These are phyloP conservation scores for Epichloe uncinata DNA, from an alignment of 2,329 filamentous ascomycete genomes.

Conservation along the genomic window DNA sequence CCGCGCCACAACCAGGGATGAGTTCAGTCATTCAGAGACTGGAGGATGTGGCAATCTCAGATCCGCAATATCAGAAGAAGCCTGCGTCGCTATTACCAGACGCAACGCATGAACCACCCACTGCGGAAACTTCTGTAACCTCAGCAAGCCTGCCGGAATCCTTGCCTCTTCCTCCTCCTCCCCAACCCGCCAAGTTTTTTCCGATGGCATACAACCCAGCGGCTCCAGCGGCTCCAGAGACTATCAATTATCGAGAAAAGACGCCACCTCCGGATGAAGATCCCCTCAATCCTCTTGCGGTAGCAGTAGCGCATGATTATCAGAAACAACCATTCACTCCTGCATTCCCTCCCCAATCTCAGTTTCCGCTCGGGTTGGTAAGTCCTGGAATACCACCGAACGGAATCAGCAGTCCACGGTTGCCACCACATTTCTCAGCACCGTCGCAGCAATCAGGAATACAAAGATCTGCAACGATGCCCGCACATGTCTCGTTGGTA, in stretches of 20 bases:
- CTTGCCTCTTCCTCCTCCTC: conserved; percentile 8
- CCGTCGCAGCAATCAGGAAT: conserved; percentile 29
- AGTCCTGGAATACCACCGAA: conserved; percentile 22
- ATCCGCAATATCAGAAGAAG: conserved; percentile 32
- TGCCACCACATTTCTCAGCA: conserved; percentile 28
- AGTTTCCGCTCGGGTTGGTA: conserved; percentile 28
- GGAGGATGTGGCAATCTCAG: conserved; percentile 55
- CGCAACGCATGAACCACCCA: conserved; percentile 9
- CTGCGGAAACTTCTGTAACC: neutral
- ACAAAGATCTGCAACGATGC: conserved; percentile 37
- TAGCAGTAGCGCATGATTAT: conserved; percentile 44
- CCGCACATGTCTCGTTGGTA: conserved; percentile 23
- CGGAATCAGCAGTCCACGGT: neutral
- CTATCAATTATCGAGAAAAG: conserved; percentile 61
- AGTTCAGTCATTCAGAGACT: conserved; percentile 62
- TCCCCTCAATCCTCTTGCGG: conserved; percentile 44
- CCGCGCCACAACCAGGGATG: conserved; percentile 39
- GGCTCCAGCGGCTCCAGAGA: conserved; percentile 60
- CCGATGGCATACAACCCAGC: conserved; percentile 71
- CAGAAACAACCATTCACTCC: conserved; percentile 39
- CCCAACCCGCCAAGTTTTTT: conserved; percentile 32
- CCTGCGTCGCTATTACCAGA: conserved; percentile 9
- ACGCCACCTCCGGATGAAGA: conserved; percentile 62
- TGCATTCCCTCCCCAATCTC: conserved; percentile 33
- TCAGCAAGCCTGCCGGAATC: conserved; percentile 10